phyloP scores from a whole-genome alignment of 495 filamentous ascomycete species.

The Penicillium daleae region DNA sequence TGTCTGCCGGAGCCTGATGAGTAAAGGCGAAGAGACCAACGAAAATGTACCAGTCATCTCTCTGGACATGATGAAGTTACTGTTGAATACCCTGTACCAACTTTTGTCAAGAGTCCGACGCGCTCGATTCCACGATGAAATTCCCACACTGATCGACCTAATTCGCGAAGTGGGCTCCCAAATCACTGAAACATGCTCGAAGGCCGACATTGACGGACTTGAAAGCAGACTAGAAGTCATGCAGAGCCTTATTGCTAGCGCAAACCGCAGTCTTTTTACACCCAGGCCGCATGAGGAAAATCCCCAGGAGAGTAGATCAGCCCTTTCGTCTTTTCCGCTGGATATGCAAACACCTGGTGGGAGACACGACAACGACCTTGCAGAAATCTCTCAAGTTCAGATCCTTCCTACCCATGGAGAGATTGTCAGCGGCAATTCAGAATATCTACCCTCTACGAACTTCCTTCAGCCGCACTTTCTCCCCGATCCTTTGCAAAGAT shows the following conservation, averaged over 20 bases:
- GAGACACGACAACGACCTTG: conserved; percentile 24
- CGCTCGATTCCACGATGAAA: conserved; percentile 17
- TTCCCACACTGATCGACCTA: conserved; percentile 12
- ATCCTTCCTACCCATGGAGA: conserved; percentile 24
- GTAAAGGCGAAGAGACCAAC: not conserved
- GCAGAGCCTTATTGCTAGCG: conserved; percentile 9
- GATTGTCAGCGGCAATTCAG: conserved; percentile 13
- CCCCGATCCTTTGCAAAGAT: conserved; percentile 12
- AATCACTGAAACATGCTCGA: conserved; percentile 10
- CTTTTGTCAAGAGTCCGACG: conserved; percentile 16
- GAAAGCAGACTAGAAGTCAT: conserved; percentile 22
- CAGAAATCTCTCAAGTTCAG: conserved; percentile 17
- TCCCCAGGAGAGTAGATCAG: not conserved
- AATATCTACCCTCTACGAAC: conserved; percentile 26
- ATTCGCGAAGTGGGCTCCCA: not conserved
- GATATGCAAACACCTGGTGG: conserved; percentile 21
- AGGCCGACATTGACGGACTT: conserved; percentile 14
- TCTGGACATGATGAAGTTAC: conserved; percentile 14
- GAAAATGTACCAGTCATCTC: conserved; percentile 1
- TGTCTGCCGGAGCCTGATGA: conserved; percentile 11
- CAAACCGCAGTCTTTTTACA: conserved; percentile 13
- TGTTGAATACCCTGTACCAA: conserved; percentile 15
- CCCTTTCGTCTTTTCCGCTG: conserved; percentile 15
- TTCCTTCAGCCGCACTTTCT: conserved; percentile 16
- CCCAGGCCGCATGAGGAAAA: not conserved